Evolutionary conservation across 345 rosid species (phyloP), one percentile per base, ranked within the genome.

Genomic region (Leavenworthia alabamica): DNA sequence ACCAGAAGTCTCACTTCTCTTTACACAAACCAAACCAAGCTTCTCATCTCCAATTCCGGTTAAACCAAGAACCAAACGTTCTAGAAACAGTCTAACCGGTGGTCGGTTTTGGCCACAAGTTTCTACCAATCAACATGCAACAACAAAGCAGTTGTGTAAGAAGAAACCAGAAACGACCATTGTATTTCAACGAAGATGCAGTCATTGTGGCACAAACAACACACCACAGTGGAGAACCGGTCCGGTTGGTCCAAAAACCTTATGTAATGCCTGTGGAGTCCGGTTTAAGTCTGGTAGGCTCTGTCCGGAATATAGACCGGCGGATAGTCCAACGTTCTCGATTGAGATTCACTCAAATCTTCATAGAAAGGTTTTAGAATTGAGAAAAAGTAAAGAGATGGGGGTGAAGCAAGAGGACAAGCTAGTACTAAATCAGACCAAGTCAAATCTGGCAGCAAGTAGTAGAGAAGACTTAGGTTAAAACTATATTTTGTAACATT

Each of bases 151-250:
- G 31, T 22, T 19, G 28, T 37, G 17, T 52, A 71, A 56, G 56
- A 69, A 60, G 60, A 71, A 10, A 26, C 80, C 55, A n/a, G 44
- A 74, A 33, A 6, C 60, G 0, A 78, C 67, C 28, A 64, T 83
- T 1, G 83, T 77, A 41, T 71, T 71, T 31, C 75, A 63, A 27
- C 72, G 97, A 79, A 93, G 86, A 77, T 93, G 99, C 54, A 58
- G 89, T 79, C 99, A 93, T 64, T 93, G 97, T 37, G 96, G 89
- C 67, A 81, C 87, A 48, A 90, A 91, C 20, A 87, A 80, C 78
- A 93, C 99, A 2, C 99, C 99, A 0, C 99, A 93, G 50, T 93
- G 99, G 99, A 78, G 99, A 68, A 92, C 96, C 12, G 99, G 99
- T 8, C 99, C 99, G n/a, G 70, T 82, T 79, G 99, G 99, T 57